phyloP scores from a whole-genome alignment of 78 protist genomes.

The slime mould (Dictyostelium discoideum) region dicty_2.7 NC_007089.4:131001-131500 shows the following conservation, averaged over 20 bases:
- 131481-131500: slow-evolving; percentile 46
- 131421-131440: slow-evolving; percentile 74
- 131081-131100: slow-evolving; percentile 15
- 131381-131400: slow-evolving; percentile 74
- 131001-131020: not conserved
- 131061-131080: slow-evolving; percentile 13
- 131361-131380: slow-evolving; percentile 51
- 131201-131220: slow-evolving; percentile 36
- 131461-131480: slow-evolving; percentile 8
- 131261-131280: not conserved
- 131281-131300: not conserved
- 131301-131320: no score
- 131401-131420: slow-evolving; percentile 48
- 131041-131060: slow-evolving; percentile 6
- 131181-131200: slow-evolving; percentile 41
- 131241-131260: slow-evolving; percentile 52
- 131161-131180: slow-evolving; percentile 49
- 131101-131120: slow-evolving; percentile 52
- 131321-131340: no score
- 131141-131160: slow-evolving; percentile 40
- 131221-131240: slow-evolving; percentile 51
- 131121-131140: slow-evolving; percentile 26
- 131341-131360: not conserved
- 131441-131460: slow-evolving; percentile 54
- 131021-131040: not conserved